A percentile compares a stretch with the other conserved stretches of the same genome.
These are phyloP conservation scores for Fusarium sp. DNA, from an alignment of 2,329 filamentous ascomycete species.

Conservation along the genomic window DNA sequence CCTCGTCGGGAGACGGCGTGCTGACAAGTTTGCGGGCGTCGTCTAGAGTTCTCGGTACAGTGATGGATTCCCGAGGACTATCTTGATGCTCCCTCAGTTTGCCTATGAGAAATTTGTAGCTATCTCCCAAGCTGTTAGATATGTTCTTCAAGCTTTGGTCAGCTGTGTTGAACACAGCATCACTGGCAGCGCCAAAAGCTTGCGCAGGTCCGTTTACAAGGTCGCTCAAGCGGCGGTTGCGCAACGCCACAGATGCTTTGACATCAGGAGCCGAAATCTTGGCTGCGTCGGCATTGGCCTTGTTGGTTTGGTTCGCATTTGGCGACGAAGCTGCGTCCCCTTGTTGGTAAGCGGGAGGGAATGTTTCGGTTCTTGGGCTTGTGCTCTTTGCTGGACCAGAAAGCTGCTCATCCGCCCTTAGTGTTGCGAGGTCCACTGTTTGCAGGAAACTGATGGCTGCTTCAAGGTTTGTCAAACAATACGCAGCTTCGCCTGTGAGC, in stretches of 20 bases:
- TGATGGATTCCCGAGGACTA: conserved; percentile 57
- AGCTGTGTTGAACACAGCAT: conserved; percentile 86
- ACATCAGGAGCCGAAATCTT: conserved; percentile 56
- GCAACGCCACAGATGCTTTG: conserved; percentile 61
- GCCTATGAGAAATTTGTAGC: conserved; percentile 92
- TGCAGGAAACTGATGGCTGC: conserved; percentile 94
- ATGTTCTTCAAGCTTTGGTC: conserved; percentile 95
- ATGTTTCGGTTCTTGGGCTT: conserved; percentile 63
- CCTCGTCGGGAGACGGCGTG: conserved; percentile 73
- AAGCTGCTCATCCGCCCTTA: conserved; percentile 82
- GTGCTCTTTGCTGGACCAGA: conserved; percentile 72
- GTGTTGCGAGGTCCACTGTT: conserved; percentile 90
- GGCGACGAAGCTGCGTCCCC: conserved; percentile 52
- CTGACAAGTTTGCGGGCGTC: conserved; percentile 91
- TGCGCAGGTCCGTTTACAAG: conserved; percentile 87
- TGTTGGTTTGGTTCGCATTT: conserved; percentile 48
- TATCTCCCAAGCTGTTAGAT: conserved; percentile 88
- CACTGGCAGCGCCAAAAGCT: conserved; percentile 83
- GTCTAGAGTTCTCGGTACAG: conserved; percentile 88
- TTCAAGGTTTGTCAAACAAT: conserved; percentile 95
- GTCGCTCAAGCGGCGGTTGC: conserved; percentile 83
- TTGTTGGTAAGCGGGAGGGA: conserved; percentile 66
- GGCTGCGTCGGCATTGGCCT: conserved; percentile 48
- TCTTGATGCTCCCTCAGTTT: conserved; percentile 80
- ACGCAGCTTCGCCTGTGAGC: conserved; percentile 92